Base-by-base conservation (phyloP, 106 monocot genomes). In the Narthecium ossifragum region DNA sequence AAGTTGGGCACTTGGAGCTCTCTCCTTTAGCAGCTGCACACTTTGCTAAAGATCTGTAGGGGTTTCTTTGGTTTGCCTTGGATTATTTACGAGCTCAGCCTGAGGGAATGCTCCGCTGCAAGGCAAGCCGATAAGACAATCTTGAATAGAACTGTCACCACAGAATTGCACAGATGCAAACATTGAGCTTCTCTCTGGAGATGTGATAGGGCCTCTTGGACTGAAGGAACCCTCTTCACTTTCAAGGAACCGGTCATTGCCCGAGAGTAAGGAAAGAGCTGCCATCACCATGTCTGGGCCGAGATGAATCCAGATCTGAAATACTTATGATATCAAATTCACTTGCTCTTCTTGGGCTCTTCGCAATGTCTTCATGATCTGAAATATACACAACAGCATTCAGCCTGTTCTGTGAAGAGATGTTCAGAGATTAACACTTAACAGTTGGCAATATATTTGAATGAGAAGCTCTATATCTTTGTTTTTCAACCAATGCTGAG, bases 61-160 rank as follows among this genome's bases (percentile, higher is more conserved):
- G 5, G 18, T 17, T 12, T 29, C 38, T 57, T 73, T 58, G 64
- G 30, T 75, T 65, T n/a, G n/a, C n/a, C n/a, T n/a, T n/a, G n/a
- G n/a, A n/a, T n/a, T n/a, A n/a, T n/a, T n/a, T n/a, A n/a, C 59
- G 59, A 89, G 84, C 60, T 85, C 81, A 1, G 89, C 80, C 62
- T 89, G 78, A 26, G 85, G 78, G 60, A 81, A 85, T 13, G 81
- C 72, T 43, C 70, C 55, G 46, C 72, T 75, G 53, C 55, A 49
- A 25, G 74, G 80, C 24, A 85, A 53, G 34, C 81, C 75, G 8
- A 89, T 65, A 20, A 89, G 51, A 63, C 84, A 39, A 34, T 78
- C 78, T 51, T 80, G 76, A 12, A 85, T 80, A 54, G 76, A 70
- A 52, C 54, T 61, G 17, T 69, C 77, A 53, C 72, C 74, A 26